These are phyloP conservation scores for Escallonia herrerae DNA, from an alignment of 129 eudicot species.

Conservation along the genomic window DNA sequence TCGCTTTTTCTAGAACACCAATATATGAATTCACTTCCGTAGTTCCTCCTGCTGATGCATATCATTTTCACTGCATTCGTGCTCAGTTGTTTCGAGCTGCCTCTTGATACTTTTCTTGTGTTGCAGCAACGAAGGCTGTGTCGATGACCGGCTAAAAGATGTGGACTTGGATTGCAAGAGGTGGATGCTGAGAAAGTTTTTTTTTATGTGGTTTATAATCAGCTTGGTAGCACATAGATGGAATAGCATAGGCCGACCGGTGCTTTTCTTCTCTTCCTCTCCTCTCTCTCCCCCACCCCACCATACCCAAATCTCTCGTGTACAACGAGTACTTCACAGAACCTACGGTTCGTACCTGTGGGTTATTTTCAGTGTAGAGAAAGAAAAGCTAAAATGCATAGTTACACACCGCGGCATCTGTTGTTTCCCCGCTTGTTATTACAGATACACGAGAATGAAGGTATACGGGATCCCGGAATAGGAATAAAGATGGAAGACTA, in stretches of 20 bases:
- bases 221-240: slow-evolving; percentile 12
- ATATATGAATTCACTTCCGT: not conserved
- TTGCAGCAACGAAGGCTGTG: slow-evolving; percentile 52
- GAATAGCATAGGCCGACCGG: slow-evolving; percentile 16
- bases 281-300: no score
- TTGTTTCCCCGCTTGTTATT: not conserved
- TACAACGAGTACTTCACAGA: slow-evolving; percentile 5
- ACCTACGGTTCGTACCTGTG: not conserved
- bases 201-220: slow-evolving; percentile 1
- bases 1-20: not conserved
- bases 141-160: slow-evolving; percentile 4
- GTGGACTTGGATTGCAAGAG: not conserved
- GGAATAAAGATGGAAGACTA: no score
- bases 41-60: not conserved
- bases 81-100: not conserved
- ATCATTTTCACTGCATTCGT: not conserved
- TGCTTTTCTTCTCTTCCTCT: not conserved
- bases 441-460: no score
- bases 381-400: slow-evolving; percentile 12
- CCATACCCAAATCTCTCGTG: not conserved
- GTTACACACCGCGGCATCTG: slow-evolving; percentile 7
- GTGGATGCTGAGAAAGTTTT: slow-evolving; percentile 1
- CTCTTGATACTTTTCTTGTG: not conserved
- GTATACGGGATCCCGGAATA: no score
- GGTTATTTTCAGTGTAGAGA: slow-evolving; percentile 16